Percentiles rank a stretch among this genome's conserved stretches.
These are phyloP conservation scores for Dactylonectria macrodidyma DNA, from an alignment of 2,329 filamentous ascomycete genomes.

Conservation along the genomic window DNA sequence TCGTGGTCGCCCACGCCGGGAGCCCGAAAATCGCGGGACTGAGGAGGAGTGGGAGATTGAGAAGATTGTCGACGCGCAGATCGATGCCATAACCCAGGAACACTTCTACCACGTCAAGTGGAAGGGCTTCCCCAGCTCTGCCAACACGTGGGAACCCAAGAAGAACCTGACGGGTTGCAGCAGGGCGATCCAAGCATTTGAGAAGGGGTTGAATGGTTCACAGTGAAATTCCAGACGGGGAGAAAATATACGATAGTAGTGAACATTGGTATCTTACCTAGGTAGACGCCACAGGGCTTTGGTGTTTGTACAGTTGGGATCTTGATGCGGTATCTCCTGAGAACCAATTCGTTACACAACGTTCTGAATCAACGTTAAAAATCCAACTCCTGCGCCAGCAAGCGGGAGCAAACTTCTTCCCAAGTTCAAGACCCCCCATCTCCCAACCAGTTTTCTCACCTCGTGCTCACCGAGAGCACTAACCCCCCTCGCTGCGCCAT, in stretches of 20 bases:
- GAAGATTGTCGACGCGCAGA: conserved; percentile 58
- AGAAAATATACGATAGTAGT: neutral
- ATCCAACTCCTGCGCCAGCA: conserved; percentile 46
- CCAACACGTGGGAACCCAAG: conserved; percentile 70
- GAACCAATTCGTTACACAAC: conserved; percentile 11
- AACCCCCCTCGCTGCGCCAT: conserved; percentile 42
- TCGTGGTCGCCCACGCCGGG: conserved; percentile 30
- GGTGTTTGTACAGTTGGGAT: neutral
- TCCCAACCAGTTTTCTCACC: conserved; percentile 43
- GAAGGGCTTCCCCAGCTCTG: conserved; percentile 60
- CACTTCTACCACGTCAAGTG: conserved; percentile 68
- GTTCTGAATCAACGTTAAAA: conserved; percentile 39
- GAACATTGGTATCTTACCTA: neutral
- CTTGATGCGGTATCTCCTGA: neutral
- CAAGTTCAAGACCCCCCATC: conserved; percentile 50
- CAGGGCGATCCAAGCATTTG: conserved; percentile 55
- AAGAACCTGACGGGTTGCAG: conserved; percentile 59
- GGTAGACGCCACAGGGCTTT: neutral
- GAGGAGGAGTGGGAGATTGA: conserved; percentile 64
- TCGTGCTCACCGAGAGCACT: conserved; percentile 34
- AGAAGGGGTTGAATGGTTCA: conserved; percentile 41
- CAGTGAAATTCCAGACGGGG: neutral
- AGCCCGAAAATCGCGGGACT: conserved; percentile 31
- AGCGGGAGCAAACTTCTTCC: conserved; percentile 51
- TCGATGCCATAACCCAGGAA: conserved; percentile 56